phyloP scores from a whole-genome alignment of 1,284 basidiomycete species.

The Trichosporon ovoides region DNA sequence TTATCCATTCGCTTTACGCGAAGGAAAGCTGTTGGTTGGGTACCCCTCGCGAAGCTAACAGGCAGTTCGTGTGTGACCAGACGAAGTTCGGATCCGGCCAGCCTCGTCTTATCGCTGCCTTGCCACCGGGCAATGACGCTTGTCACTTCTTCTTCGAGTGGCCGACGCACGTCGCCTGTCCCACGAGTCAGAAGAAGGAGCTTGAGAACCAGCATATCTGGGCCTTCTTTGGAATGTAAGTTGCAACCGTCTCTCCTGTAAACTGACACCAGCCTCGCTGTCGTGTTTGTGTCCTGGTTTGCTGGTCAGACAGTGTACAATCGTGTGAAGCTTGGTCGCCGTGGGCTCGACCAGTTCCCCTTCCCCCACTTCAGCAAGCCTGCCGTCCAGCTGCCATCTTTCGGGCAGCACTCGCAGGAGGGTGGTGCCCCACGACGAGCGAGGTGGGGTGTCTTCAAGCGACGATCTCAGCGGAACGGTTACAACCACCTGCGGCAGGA shows the following conservation, averaged over 20 bases:
- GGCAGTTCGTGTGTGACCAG: conserved; percentile 43
- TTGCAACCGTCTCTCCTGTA: neutral
- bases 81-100: conserved; percentile 39
- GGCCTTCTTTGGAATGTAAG: conserved; percentile 38
- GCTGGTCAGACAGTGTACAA: conserved; percentile 45
- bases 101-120: conserved; percentile 39
- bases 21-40: neutral
- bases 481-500: conserved; percentile 41
- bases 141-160: conserved; percentile 50
- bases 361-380: conserved; percentile 22
- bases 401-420: conserved; percentile 10
- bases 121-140: conserved; percentile 37
- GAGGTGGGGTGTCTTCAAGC: conserved; percentile 33
- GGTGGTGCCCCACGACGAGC: conserved; percentile 13
- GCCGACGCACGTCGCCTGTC: conserved; percentile 47
- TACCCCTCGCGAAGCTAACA: neutral
- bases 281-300: conserved; percentile 46
- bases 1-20: too few relatives aligned
- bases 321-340: conserved; percentile 39
- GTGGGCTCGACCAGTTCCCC: conserved; percentile 43
- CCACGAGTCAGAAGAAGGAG: conserved; percentile 31
- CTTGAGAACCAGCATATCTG: conserved; percentile 32
- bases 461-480: conserved; percentile 29
- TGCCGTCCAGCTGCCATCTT: conserved; percentile 7
- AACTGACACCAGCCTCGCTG: conserved; percentile 28